These are phyloP conservation scores for Citeromyces hawaiiensis DNA, from an alignment of 1,139 yeast genomes.

Conservation along the genomic window DNA sequence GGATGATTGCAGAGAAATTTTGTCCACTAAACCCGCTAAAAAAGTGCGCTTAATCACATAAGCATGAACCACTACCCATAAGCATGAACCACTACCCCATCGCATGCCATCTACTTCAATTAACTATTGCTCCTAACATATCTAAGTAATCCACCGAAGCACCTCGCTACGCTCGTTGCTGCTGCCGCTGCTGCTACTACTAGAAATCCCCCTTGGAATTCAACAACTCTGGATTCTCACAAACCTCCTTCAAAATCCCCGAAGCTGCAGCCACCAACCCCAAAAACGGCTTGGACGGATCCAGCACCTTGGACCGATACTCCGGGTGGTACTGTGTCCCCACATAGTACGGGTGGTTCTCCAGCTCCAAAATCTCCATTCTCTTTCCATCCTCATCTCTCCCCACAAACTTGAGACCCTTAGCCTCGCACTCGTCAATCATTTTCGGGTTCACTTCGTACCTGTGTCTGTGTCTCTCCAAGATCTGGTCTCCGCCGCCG, in stretches of 20 bases:
- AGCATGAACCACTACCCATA: too few relatives aligned
- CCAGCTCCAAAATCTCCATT: constrained; percentile 87
- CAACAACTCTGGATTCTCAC: constrained; percentile 20
- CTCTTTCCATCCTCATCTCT: constrained; percentile 82
- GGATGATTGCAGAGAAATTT: too few relatives aligned
- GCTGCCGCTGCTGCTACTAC: too few relatives aligned
- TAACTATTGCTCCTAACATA: too few relatives aligned
- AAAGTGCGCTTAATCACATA: too few relatives aligned
- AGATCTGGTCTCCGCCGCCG: constrained; percentile 55
- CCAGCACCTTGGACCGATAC: constrained; percentile 88
- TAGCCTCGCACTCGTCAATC: constrained; percentile 52
- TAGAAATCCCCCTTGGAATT: constrained; percentile 16
- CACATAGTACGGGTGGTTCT: constrained; percentile 73
- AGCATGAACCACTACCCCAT: too few relatives aligned
- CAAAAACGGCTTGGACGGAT: constrained; percentile 91
- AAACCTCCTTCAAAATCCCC: constrained; percentile 58
- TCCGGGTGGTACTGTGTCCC: constrained; percentile 99
- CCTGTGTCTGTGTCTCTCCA: constrained; percentile 97
- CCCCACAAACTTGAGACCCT: constrained; percentile 85
- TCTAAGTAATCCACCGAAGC: too few relatives aligned
- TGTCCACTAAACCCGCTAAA: too few relatives aligned
- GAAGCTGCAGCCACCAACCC: constrained; percentile 92
- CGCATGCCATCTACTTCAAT: too few relatives aligned
- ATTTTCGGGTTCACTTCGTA: constrained; percentile 89
- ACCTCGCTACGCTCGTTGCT: too few relatives aligned